Evolutionary conservation across 768 basidiomycete species (phyloP), one percentile per base, ranked within the genome.

Genomic region (Tricholomella constricta): DNA sequence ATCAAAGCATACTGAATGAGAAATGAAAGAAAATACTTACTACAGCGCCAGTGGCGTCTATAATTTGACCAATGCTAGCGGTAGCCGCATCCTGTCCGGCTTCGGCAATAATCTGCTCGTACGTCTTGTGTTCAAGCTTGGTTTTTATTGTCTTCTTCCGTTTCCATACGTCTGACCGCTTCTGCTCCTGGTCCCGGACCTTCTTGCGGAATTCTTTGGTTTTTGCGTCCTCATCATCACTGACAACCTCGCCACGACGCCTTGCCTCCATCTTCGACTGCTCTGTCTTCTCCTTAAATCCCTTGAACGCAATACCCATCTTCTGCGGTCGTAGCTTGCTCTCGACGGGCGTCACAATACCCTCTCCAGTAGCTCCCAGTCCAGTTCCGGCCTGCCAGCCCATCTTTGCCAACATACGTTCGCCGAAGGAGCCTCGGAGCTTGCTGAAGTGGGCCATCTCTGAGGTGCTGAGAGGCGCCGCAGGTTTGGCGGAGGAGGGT

Each of bases 101-200:
- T 65, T 96, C 94, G 2, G 91, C 88, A 46, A 99, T 68, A 48
- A 98, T 91, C 70, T 99, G 84, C 69, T 99, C 97, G 65, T 98
- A 99, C 0, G 94, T 94, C 78, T 96, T 97, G 75, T 98, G 94
- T 65, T 93, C 86, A 29, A 94, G 75, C 70, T 84, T 92, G 19
- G 81, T 85, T 72, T 92, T 97, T 49, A 84, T 78, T 68, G 89
- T 94, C 78, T 83, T 90, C 6, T 89, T 84, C 55, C 82, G 82
- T 73, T 89, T 94, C 95, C 94, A 97, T 4, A 80, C 80, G 55
- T 94, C 88, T 14, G 89, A 80, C 64, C 83, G 75, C 61, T 87
- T 84, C 62, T 83, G 73, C 57, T 77, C 72, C 26, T 73, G 78
- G 61, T 83, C 81, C 51, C 72, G 74, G 48, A 76, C 77, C 60